Percentiles rank a stretch among this genome's conserved stretches.
Conservation (phyloP, 2,329 filamentous ascomycete genomes). For the Nigrospora sphaerica region DNA sequence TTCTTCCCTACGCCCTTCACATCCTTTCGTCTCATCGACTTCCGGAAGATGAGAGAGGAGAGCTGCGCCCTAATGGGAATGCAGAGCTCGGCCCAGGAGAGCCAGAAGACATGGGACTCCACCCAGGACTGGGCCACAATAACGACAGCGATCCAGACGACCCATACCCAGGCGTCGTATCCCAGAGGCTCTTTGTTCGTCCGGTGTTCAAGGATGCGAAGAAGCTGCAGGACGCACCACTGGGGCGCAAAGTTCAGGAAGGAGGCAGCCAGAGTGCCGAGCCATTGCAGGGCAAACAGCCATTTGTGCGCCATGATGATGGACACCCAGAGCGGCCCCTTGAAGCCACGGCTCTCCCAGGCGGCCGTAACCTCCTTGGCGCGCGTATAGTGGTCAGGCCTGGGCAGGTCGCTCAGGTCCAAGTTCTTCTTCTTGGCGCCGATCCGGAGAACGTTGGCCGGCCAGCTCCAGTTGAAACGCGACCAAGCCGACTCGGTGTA, state of each 20-base stretch:
- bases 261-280: conserved; percentile 44
- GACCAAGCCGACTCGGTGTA: conserved; percentile 53
- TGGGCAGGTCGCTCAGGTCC: conserved; percentile 55
- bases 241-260: conserved; percentile 64
- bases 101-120: conserved; percentile 61
- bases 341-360: conserved; percentile 41
- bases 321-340: conserved; percentile 50
- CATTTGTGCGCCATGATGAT: conserved; percentile 51
- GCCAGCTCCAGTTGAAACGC: conserved; percentile 63
- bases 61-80: conserved; percentile 65
- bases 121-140: conserved; percentile 53
- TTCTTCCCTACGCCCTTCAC: conserved; percentile 56
- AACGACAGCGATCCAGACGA: conserved; percentile 53
- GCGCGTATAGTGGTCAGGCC: conserved; percentile 48
- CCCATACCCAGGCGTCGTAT: conserved; percentile 59
- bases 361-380: conserved; percentile 40
- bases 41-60: conserved; percentile 67
- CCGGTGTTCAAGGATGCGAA: conserved; percentile 55
- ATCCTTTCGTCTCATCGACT: conserved; percentile 71
- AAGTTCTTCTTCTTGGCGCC: conserved; percentile 53
- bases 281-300: conserved; percentile 51
- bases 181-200: conserved; percentile 35
- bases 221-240: conserved; percentile 58
- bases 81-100: conserved; percentile 54
- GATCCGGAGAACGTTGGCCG: conserved; percentile 42